Evolutionary conservation across 306 rosid species (phyloP).

Genomic region (Quercus variabilis): DNA sequence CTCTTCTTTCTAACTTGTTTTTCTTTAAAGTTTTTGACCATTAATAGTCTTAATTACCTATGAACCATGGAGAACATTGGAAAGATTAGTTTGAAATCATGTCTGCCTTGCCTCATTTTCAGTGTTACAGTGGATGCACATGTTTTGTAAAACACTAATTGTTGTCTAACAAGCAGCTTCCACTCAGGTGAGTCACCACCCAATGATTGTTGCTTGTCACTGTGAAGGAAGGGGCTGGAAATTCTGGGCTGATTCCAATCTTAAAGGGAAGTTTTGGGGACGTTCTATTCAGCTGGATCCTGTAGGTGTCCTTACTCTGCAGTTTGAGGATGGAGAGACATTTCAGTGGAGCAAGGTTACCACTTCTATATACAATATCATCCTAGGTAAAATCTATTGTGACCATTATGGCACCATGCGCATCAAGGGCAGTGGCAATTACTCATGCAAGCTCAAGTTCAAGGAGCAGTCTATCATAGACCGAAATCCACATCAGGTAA

Average conservation of each 20-base stretch:
- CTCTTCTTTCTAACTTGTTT: background rate
- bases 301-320: slow-evolving; percentile 87
- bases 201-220: slow-evolving; percentile 96
- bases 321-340: slow-evolving; percentile 85
- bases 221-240: slow-evolving; percentile 95
- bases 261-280: slow-evolving; percentile 98
- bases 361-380: slow-evolving; percentile 94
- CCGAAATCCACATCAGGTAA: slow-evolving; percentile 94
- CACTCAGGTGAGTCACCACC: slow-evolving; percentile 97
- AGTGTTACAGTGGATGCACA: slow-evolving; percentile 8
- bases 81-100: background rate
- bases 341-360: slow-evolving; percentile 99
- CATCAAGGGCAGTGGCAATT: slow-evolving; percentile 85
- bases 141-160: slow-evolving; percentile 20
- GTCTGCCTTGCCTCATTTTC: slow-evolving; percentile 12
- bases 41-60: background rate
- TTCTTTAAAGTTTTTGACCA: background rate
- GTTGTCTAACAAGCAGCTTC: slow-evolving; percentile 41
- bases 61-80: background rate
- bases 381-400: slow-evolving; percentile 90
- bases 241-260: slow-evolving; percentile 97
- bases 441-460: slow-evolving; percentile 97
- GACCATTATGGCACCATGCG: slow-evolving; percentile 99
- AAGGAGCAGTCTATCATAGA: slow-evolving; percentile 98
- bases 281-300: slow-evolving; percentile 98